Percentiles rank a stretch among this genome's conserved stretches.
Evolutionary conservation across 2,329 filamentous ascomycete species (phyloP).

Genomic region (Penicillium occitanis): DNA sequence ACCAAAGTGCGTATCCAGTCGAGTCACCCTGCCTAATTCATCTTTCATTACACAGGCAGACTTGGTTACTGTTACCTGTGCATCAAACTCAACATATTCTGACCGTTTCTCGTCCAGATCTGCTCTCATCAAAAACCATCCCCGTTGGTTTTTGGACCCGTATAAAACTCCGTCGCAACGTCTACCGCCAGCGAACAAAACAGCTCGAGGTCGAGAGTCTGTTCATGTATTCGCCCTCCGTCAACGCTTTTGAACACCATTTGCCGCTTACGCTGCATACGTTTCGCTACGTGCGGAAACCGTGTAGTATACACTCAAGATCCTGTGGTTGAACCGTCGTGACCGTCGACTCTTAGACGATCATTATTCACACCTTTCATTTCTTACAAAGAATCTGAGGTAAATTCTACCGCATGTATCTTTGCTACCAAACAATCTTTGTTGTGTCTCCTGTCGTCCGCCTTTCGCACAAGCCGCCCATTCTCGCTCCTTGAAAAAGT

Average conservation of each 20-base stretch:
- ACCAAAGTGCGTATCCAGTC: neutral
- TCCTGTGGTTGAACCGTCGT: constrained; percentile 78
- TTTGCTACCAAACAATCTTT: constrained; percentile 48
- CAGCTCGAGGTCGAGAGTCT: constrained; percentile 46
- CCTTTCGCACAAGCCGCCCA: constrained; percentile 30
- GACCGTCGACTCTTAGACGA: constrained; percentile 40
- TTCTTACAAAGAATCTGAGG: constrained; percentile 21
- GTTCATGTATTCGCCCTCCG: constrained; percentile 99
- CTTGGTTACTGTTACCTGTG: neutral
- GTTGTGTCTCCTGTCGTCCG: constrained; percentile 44
- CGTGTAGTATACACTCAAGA: constrained; percentile 83
- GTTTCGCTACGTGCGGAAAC: constrained; percentile 95
- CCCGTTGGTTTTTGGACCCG: constrained; percentile 4
- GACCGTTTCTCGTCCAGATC: constrained; percentile 1
- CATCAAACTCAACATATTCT: neutral
- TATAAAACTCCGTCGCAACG: constrained; percentile 8
- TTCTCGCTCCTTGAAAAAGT: constrained; percentile 31
- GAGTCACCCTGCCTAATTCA: neutral
- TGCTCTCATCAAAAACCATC: constrained; percentile 6
- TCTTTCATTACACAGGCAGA: neutral
- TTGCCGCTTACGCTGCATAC: constrained; percentile 92
- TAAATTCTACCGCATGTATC: constrained; percentile 57
- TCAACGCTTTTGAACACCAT: constrained; percentile 90
- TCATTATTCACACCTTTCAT: constrained; percentile 7
- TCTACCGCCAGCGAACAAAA: constrained; percentile 38